A percentile compares a stretch with the other conserved stretches of the same genome.
Evolutionary conservation across 768 basidiomycete genomes (phyloP).

Genomic region (Hortiboletus flavorubellus): DNA sequence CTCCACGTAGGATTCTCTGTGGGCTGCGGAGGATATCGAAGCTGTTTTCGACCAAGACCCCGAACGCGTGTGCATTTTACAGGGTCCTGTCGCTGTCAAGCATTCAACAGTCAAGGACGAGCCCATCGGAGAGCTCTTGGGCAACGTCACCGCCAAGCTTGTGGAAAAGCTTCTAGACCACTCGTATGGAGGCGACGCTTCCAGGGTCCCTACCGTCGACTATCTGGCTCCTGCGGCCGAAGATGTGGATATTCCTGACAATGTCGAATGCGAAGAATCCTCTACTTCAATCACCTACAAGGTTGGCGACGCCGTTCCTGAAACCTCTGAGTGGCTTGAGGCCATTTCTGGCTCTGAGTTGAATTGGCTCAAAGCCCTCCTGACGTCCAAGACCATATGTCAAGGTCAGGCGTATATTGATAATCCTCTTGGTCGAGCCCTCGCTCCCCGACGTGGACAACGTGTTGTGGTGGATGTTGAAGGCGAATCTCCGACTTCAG

Average conservation of each 20-base stretch:
- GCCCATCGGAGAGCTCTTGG: constrained; percentile 89
- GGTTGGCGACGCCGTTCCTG: constrained; percentile 54
- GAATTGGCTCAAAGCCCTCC: constrained; percentile 82
- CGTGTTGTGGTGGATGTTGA: constrained; percentile 60
- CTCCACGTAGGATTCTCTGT: constrained; percentile 77
- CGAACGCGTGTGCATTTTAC: constrained; percentile 95
- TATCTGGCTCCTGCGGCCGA: constrained; percentile 67
- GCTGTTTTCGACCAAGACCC: constrained; percentile 99
- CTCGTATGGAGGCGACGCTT: constrained; percentile 73
- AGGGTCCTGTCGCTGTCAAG: constrained; percentile 94
- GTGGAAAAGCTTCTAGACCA: constrained; percentile 74
- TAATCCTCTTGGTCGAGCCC: constrained; percentile 85
- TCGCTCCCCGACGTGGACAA: constrained; percentile 79
- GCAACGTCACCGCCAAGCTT: constrained; percentile 78
- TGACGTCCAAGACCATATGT: constrained; percentile 78
- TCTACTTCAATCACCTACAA: constrained; percentile 47
- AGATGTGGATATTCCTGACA: constrained; percentile 35
- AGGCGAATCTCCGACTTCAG: constrained; percentile 47
- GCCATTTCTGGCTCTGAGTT: constrained; percentile 77
- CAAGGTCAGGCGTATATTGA: constrained; percentile 84
- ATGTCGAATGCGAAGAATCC: constrained; percentile 41
- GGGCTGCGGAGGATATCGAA: constrained; percentile 97
- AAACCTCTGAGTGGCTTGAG: constrained; percentile 74
- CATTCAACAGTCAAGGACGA: constrained; percentile 87
- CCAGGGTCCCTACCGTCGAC: constrained; percentile 74